phyloP scores from a whole-genome alignment of 208 protist genomes.

The Acanthamoeba culbertsoni region DNA sequence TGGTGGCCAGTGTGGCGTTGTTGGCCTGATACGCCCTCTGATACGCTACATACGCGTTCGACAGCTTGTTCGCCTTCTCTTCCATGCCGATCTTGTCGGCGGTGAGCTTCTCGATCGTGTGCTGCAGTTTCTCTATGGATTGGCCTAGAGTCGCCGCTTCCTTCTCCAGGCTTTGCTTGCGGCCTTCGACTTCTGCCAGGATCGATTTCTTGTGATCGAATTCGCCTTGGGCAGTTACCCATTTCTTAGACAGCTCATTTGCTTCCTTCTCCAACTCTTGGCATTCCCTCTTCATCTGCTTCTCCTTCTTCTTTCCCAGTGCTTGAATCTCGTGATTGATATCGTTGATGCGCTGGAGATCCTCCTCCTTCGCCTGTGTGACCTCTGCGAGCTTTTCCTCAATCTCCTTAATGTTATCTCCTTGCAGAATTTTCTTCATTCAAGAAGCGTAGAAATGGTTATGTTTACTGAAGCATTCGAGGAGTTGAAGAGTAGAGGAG shows the following conservation, averaged over 20 bases:
- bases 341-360: conserved; percentile 79
- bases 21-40: conserved; percentile 33
- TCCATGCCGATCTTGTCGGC: conserved; percentile 24
- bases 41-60: conserved; percentile 50
- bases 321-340: conserved; percentile 78
- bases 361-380: background rate
- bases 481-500: background rate
- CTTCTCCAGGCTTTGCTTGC: conserved; percentile 14
- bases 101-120: conserved; percentile 20
- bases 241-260: conserved; percentile 68
- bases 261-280: conserved; percentile 48
- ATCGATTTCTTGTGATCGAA: conserved; percentile 56
- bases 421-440: background rate
- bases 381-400: background rate
- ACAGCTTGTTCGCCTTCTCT: conserved; percentile 59
- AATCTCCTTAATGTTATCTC: conserved; percentile 12
- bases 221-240: conserved; percentile 67
- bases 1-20: conserved; percentile 55
- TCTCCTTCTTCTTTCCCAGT: conserved; percentile 68
- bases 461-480: too few relatives aligned
- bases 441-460: background rate
- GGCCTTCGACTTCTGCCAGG: background rate
- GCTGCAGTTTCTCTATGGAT: background rate
- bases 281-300: conserved; percentile 59
- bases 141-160: background rate